Evolutionary conservation across 2,329 filamentous ascomycete genomes (phyloP).

Genomic region (Xylaria sp.): DNA sequence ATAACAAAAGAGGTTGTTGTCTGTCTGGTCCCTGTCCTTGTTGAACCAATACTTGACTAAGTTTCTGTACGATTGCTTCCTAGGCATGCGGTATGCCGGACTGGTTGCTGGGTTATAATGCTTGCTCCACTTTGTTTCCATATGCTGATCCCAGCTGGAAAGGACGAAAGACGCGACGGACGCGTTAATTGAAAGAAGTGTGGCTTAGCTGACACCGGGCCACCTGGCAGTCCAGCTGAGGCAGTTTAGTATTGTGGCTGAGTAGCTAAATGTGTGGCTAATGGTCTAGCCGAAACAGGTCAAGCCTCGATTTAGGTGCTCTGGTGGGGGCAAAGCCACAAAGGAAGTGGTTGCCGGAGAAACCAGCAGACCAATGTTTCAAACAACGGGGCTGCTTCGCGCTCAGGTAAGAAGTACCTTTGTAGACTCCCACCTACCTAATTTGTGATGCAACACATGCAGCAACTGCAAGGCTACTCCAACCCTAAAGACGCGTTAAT

Average conservation of each 20-base stretch:
- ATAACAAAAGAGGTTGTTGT: slow-evolving; percentile 1
- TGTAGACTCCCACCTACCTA: slow-evolving; percentile 1
- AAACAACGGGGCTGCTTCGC: slow-evolving; percentile 6
- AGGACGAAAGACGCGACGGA: slow-evolving; percentile 31
- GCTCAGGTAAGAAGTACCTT: background rate
- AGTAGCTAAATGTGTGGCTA: background rate
- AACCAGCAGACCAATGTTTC: slow-evolving; percentile 30
- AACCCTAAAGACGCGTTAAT: background rate
- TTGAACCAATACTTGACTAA: background rate
- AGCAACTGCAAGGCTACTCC: background rate
- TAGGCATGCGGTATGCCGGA: background rate
- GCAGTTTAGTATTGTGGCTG: slow-evolving; percentile 5
- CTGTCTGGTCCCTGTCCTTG: slow-evolving; percentile 5
- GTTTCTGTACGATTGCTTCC: background rate
- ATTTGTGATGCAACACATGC: background rate
- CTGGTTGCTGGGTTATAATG: slow-evolving; percentile 26
- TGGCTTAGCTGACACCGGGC: slow-evolving; percentile 24
- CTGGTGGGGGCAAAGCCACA: background rate
- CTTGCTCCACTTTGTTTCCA: slow-evolving; percentile 21
- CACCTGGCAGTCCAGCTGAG: no score
- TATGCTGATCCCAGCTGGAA: background rate
- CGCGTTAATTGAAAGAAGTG: slow-evolving; percentile 46
- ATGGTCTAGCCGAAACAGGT: background rate
- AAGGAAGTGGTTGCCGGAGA: slow-evolving; percentile 31
- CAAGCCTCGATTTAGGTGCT: background rate